Evolutionary conservation across 2,329 filamentous ascomycete species (phyloP).

Genomic region (Sporothrix curviconia): DNA sequence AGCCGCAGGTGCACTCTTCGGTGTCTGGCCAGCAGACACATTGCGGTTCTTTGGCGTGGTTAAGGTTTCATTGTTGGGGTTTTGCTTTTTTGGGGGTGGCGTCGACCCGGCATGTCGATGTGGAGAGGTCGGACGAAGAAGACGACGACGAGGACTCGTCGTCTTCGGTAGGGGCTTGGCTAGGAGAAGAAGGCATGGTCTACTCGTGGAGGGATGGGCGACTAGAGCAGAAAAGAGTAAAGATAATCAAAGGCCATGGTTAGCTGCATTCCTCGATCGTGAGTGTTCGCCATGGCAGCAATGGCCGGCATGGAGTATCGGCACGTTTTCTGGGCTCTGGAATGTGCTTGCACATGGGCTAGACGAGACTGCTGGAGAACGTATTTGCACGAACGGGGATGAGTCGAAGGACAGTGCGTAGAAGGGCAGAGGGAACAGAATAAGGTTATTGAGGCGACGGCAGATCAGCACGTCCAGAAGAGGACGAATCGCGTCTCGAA

Average conservation of each 20-base stretch:
- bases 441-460: background rate
- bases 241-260: background rate
- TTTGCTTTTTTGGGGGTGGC: conserved; percentile 17
- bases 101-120: conserved; percentile 7
- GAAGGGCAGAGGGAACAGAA: background rate
- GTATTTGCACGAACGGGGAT: too few species aligned
- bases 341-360: conserved; percentile 4
- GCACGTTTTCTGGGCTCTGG: background rate
- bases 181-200: conserved; percentile 21
- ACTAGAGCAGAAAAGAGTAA: background rate
- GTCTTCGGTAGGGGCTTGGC: conserved; percentile 16
- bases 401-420: background rate
- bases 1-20: conserved; percentile 38
- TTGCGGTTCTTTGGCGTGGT: conserved; percentile 24
- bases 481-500: background rate
- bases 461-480: background rate
- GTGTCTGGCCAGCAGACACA: conserved; percentile 26
- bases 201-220: conserved; percentile 2
- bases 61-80: conserved; percentile 8
- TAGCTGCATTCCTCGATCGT: conserved; percentile 14
- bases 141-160: conserved; percentile 1
- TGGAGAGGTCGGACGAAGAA: conserved; percentile 12
- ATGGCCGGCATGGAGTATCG: background rate
- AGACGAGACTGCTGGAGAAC: background rate
- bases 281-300: background rate